Percentiles rank a stretch among this genome's conserved stretches.
phyloP scores from a whole-genome alignment of 176 grass and related monocot species.

The Hordeum vulgare region DNA sequence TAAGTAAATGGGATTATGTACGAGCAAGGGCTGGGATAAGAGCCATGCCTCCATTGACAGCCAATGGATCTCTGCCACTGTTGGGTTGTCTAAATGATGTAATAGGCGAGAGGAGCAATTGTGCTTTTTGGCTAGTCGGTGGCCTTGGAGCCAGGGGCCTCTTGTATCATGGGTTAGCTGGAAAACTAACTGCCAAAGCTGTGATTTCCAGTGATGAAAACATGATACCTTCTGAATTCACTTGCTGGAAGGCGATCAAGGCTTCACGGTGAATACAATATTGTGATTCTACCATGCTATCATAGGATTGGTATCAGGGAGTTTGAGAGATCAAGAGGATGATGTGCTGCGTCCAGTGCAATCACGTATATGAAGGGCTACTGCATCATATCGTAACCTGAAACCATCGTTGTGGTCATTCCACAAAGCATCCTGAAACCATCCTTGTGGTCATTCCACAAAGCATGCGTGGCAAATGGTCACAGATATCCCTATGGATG shows the following conservation, averaged over 20 bases:
- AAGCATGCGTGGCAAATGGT: not conserved
- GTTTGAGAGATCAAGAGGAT: not conserved
- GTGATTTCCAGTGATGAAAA: constrained; percentile 58
- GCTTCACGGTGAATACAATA: not conserved
- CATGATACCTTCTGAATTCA: constrained; percentile 69
- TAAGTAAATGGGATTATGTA: constrained; percentile 62
- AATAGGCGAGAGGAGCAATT: constrained; percentile 35
- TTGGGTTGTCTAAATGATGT: constrained; percentile 71
- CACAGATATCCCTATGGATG: not conserved
- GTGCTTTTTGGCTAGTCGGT: constrained; percentile 75
- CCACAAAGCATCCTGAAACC: not conserved
- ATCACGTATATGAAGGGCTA: not conserved
- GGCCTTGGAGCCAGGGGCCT: constrained; percentile 90
- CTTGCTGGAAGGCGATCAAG: constrained; percentile 53
- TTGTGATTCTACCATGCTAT: not conserved
- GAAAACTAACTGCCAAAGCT: constrained; percentile 84
- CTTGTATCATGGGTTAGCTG: constrained; percentile 83
- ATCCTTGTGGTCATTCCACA: not conserved
- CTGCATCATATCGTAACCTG: not conserved
- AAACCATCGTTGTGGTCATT: not conserved
- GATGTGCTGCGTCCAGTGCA: not conserved
- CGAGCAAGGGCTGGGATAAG: constrained; percentile 70
- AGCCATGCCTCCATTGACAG: constrained; percentile 83
- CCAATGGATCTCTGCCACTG: constrained; percentile 70
- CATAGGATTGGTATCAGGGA: not conserved